These are phyloP conservation scores for Schizochytrium sp. DNA, from an alignment of 108 stramenopile species.

Conservation along the genomic window DNA sequence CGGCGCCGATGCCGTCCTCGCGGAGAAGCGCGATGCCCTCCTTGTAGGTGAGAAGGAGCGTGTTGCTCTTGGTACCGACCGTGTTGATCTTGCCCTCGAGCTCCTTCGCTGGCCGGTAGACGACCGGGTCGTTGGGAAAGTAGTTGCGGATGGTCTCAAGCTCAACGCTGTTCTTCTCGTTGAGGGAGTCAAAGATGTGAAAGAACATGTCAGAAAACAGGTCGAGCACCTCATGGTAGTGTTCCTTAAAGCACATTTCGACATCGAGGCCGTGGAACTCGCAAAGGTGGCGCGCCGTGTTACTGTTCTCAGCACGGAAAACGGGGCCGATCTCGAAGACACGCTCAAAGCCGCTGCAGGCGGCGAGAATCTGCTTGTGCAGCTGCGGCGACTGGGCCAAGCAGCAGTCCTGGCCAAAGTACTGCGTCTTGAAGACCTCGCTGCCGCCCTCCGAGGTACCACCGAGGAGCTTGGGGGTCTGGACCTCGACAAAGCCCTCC, in stretches of 20 bases:
- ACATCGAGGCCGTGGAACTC: conserved; percentile 98
- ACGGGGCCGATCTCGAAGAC: conserved; percentile 98
- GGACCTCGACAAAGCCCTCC: conserved; percentile 89
- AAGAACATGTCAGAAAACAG: conserved; percentile 90
- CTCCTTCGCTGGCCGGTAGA: conserved; percentile 52
- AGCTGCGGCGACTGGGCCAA: conserved; percentile 96
- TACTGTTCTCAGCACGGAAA: conserved; percentile 96
- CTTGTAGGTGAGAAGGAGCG: conserved; percentile 48
- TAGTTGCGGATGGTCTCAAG: conserved; percentile 79
- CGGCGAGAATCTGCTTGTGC: conserved; percentile 95
- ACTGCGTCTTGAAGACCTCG: conserved; percentile 87
- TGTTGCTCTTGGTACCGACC: background rate
- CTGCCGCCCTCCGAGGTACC: conserved; percentile 94
- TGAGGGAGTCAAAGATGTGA: conserved; percentile 88
- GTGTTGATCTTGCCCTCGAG: conserved; percentile 6
- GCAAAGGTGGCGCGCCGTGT: conserved; percentile 93
- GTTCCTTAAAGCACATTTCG: conserved; percentile 96
- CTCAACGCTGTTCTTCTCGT: conserved; percentile 70
- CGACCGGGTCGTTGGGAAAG: conserved; percentile 90
- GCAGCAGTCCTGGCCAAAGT: conserved; percentile 89
- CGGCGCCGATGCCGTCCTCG: conserved; percentile 42
- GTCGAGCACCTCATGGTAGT: conserved; percentile 97
- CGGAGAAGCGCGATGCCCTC: conserved; percentile 43
- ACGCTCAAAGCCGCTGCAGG: conserved; percentile 94
- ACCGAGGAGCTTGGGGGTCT: conserved; percentile 93